Evolutionary conservation across 1,284 basidiomycete genomes (phyloP).

Genomic region (Takashimella koratensis): DNA sequence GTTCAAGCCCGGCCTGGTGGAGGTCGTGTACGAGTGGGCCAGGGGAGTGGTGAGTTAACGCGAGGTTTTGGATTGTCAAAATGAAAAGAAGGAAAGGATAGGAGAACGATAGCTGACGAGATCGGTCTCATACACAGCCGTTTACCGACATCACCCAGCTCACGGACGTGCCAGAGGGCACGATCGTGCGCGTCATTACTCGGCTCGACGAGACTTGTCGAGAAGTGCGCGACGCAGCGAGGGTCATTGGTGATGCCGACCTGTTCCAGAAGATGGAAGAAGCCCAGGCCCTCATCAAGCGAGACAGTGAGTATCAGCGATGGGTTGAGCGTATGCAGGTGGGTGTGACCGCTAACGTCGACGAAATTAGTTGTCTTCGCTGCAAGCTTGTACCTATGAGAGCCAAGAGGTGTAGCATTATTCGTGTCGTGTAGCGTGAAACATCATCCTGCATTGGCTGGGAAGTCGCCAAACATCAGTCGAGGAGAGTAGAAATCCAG

Average conservation of each 20-base stretch:
- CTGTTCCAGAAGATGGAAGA: constrained; percentile 98
- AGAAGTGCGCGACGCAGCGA: constrained; percentile 93
- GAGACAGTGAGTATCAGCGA: constrained; percentile 83
- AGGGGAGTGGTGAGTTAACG: constrained; percentile 76
- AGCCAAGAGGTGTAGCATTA: too few species aligned
- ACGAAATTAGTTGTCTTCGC: constrained; percentile 72
- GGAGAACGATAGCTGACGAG: not conserved
- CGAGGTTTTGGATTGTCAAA: not conserved
- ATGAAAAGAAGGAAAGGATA: too few species aligned
- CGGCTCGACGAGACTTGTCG: constrained; percentile 94
- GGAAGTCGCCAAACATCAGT: too few species aligned
- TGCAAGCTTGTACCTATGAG: constrained; percentile 77
- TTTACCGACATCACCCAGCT: constrained; percentile 90
- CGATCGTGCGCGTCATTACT: constrained; percentile 94
- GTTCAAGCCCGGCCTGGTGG: constrained; percentile 84
- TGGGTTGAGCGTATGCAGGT: too few species aligned
- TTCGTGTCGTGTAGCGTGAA: too few species aligned
- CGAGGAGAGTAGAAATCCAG: too few species aligned
- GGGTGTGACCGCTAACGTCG: not conserved
- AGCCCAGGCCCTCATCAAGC: constrained; percentile 85
- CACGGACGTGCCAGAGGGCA: constrained; percentile 95
- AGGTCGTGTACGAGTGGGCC: constrained; percentile 99
- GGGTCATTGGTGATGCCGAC: constrained; percentile 94
- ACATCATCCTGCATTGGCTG: too few species aligned
- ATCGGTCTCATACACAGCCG: constrained; percentile 61